Base-by-base conservation (phyloP, 108 stramenopile genomes). In the Ochromonas danica region DNA sequence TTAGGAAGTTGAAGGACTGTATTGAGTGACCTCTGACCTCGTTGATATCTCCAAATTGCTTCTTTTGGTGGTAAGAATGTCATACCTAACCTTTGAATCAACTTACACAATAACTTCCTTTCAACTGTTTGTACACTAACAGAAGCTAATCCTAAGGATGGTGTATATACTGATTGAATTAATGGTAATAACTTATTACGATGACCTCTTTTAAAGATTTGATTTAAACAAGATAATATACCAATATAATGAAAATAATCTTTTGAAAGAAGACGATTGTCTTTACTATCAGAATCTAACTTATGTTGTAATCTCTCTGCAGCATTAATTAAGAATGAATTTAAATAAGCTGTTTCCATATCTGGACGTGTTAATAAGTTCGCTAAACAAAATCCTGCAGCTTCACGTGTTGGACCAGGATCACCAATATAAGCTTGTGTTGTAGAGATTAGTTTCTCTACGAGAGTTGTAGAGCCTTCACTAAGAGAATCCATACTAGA, bases 41-140 rank as follows among this genome's bases (percentile, higher is more conserved):
- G 89, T 77, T 91, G 91, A 85, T 98, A 99, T 75, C 98, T 84
- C 98, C 98, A 99, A 0, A 85, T 30, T 0, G 93, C 95, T 25
- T 96, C 81, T 36, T 92, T 84, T 1, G 97, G 97, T 6, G 97
- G 96, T 78, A 99, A 74, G 81, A 92, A 92, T 0, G 91, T 85
- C 61, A 90, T 87, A 14, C 94, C 96, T 28, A 93, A 80, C 45
- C 98, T 82, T 51, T 94, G 92, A 85, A 95, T 91, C 63, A 97
- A 89, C 82, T 99, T 99, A 41, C 93, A 88, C 36, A 97, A 71
- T 38, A 92, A 81, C 77, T 94, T 93, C 70, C 93, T 82, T 25
- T 94, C 65, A n/a, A 92, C 14, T 35, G 91, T n/a, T 33, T 25
- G n/a, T 31, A 0, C 38, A 25, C 25, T 28, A 14, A 17, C 6